phyloP scores from a whole-genome alignment of 2,329 filamentous ascomycete genomes.

The Colletotrichum salicis region DNA sequence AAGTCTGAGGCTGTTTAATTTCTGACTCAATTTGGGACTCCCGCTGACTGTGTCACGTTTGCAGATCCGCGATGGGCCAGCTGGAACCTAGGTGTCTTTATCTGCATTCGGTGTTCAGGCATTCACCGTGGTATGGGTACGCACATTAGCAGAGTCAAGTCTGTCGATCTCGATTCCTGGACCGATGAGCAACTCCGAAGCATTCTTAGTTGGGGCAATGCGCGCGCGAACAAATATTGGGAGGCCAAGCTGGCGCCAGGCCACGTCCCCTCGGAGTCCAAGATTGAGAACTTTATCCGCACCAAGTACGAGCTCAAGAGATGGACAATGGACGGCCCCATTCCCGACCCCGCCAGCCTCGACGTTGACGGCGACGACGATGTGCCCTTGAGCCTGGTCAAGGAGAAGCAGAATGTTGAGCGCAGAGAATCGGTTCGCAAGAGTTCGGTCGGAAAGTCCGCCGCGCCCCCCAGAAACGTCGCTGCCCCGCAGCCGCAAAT shows the following conservation, averaged over 20 bases:
- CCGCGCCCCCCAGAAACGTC: conserved; percentile 42
- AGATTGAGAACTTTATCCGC: conserved; percentile 99
- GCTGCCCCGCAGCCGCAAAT: conserved; percentile 61
- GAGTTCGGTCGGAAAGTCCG: conserved; percentile 61
- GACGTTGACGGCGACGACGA: conserved; percentile 90
- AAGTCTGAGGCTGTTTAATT: conserved; percentile 49
- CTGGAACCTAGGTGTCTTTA: conserved; percentile 97
- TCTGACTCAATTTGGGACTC: not conserved
- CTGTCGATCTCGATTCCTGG: conserved; percentile 97
- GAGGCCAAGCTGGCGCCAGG: conserved; percentile 91
- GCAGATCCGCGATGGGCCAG: conserved; percentile 97
- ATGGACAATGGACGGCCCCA: conserved; percentile 98
- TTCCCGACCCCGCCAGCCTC: conserved; percentile 90
- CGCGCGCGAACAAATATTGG: conserved; percentile 98
- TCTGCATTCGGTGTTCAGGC: conserved; percentile 98
- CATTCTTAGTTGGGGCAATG: conserved; percentile 94
- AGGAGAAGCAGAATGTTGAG: conserved; percentile 73
- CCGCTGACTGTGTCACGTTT: conserved; percentile 26
- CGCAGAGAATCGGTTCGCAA: conserved; percentile 70
- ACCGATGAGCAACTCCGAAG: conserved; percentile 97
- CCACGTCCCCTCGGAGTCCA: conserved; percentile 93
- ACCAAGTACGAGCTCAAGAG: conserved; percentile 99
- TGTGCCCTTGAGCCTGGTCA: conserved; percentile 70
- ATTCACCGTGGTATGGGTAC: conserved; percentile 99
- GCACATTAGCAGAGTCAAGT: conserved; percentile 98